phyloP scores from a whole-genome alignment of 257 asterid genomes.

The Leonotis leonurus region DNA sequence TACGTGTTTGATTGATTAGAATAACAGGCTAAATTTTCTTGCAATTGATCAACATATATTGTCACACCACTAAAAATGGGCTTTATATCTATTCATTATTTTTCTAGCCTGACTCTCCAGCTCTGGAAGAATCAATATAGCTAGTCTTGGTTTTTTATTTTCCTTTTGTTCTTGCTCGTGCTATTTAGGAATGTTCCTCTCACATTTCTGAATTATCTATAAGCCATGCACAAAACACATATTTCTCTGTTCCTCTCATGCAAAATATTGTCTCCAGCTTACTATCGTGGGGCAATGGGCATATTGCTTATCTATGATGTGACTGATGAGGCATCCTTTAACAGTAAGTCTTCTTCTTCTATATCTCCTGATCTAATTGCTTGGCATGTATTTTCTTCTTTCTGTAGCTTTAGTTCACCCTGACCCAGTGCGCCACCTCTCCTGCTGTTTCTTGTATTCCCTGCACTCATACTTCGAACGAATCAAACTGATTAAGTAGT shows the following conservation, averaged over 20 bases:
- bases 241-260: conserved; percentile 8
- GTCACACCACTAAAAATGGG: background rate
- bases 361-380: background rate
- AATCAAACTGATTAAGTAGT: background rate
- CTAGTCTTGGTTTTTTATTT: background rate
- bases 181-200: background rate
- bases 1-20: background rate
- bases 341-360: conserved; percentile 36
- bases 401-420: conserved; percentile 5
- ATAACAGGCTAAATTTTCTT: too few relatives aligned
- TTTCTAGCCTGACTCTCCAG: background rate
- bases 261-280: conserved; percentile 36
- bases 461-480: background rate
- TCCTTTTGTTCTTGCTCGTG: background rate
- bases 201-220: background rate
- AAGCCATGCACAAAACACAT: background rate
- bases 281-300: conserved; percentile 65
- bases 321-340: conserved; percentile 56
- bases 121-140: background rate
- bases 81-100: background rate
- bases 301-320: conserved; percentile 60
- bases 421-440: background rate
- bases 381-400: background rate
- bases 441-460: background rate
- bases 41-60: background rate